These are phyloP conservation scores for Alternaria ventricosa DNA, from an alignment of 2,329 filamentous ascomycete genomes.

Conservation along the genomic window DNA sequence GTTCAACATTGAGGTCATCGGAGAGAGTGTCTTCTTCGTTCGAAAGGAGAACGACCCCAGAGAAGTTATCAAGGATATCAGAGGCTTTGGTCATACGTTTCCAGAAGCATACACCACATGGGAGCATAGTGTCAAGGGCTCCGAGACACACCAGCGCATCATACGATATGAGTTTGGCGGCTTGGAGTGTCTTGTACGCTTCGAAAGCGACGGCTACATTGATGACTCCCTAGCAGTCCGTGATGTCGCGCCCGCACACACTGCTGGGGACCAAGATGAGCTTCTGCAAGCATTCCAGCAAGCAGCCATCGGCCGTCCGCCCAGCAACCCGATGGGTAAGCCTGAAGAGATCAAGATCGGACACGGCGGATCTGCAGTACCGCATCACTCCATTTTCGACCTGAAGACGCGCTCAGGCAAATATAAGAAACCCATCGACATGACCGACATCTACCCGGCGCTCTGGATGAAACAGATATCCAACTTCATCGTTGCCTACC, in stretches of 20 bases:
- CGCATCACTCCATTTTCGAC: slow-evolving; percentile 58
- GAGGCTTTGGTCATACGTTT: slow-evolving; percentile 71
- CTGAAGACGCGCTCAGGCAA: slow-evolving; percentile 58
- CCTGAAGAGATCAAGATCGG: slow-evolving; percentile 23
- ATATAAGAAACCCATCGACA: slow-evolving; percentile 40
- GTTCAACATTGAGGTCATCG: slow-evolving; percentile 64
- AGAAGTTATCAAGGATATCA: slow-evolving; percentile 62
- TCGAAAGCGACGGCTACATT: slow-evolving; percentile 65
- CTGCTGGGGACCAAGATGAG: slow-evolving; percentile 1
- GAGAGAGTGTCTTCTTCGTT: slow-evolving; percentile 67
- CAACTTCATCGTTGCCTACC: slow-evolving; percentile 60
- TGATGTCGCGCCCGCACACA: neutral
- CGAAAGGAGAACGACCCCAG: slow-evolving; percentile 66
- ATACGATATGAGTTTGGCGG: slow-evolving; percentile 65
- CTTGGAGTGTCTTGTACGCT: slow-evolving; percentile 61
- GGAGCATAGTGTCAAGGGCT: slow-evolving; percentile 61
- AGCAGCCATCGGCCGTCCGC: slow-evolving; percentile 10
- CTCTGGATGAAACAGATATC: slow-evolving; percentile 61
- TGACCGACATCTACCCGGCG: slow-evolving; percentile 52
- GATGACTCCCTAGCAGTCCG: neutral
- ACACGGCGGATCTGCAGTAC: slow-evolving; percentile 33
- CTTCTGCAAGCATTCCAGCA: slow-evolving; percentile 18
- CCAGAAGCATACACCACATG: slow-evolving; percentile 71
- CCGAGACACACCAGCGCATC: slow-evolving; percentile 67
- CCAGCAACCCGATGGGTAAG: neutral